A percentile compares a stretch with the other conserved stretches of the same genome.
phyloP scores from a whole-genome alignment of 2,329 filamentous ascomycete species.

The Cercospora sp. region DNA sequence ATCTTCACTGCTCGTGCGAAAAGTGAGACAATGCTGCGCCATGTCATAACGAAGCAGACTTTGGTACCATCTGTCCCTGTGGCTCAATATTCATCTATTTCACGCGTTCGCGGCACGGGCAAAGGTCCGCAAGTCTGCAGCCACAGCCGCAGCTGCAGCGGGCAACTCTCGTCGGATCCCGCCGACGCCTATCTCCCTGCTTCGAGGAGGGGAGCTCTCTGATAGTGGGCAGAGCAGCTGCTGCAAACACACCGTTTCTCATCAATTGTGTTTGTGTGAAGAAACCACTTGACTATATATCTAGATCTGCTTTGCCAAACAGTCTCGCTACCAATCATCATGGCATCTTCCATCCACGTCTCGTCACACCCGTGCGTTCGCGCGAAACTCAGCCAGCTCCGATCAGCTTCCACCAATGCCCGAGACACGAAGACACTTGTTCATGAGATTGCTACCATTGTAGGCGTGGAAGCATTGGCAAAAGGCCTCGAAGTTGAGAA shows the following conservation, averaged over 20 bases:
- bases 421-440: constrained; percentile 79
- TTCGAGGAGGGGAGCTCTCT: neutral
- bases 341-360: constrained; percentile 59
- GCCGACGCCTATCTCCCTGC: constrained; percentile 5
- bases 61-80: neutral
- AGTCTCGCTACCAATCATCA: constrained; percentile 3
- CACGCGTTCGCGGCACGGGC: neutral
- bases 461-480: constrained; percentile 79
- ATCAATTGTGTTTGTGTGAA: neutral
- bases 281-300: neutral
- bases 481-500: constrained; percentile 58
- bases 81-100: neutral
- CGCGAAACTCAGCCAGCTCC: constrained; percentile 87
- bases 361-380: constrained; percentile 82
- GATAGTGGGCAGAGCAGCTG: neutral
- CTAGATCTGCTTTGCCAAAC: neutral
- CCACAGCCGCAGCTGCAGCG: neutral
- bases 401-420: constrained; percentile 68
- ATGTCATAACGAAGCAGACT: neutral
- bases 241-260: neutral
- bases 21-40: neutral
- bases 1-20: neutral
- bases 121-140: neutral
- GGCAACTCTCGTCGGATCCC: constrained; percentile 1
- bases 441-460: constrained; percentile 80